phyloP scores from a whole-genome alignment of 108 stramenopile genomes.

The Aureococcus anophagefferens region DNA sequence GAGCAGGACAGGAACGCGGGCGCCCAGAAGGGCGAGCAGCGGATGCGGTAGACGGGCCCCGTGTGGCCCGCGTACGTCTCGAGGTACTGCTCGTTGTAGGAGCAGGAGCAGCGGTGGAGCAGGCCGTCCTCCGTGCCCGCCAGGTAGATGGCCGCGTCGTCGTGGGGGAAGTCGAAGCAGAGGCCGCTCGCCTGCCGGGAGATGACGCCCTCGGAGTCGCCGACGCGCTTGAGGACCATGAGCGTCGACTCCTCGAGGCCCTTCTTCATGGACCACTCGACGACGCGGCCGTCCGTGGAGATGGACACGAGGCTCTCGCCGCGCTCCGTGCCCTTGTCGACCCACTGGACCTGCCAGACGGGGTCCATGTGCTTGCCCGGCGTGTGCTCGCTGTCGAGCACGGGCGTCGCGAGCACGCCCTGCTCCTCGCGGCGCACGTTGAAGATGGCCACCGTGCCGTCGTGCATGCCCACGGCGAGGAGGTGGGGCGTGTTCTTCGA shows the following conservation, averaged over 20 bases:
- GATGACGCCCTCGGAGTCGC: constrained; percentile 40
- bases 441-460: constrained; percentile 44
- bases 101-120: constrained; percentile 40
- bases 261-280: constrained; percentile 51
- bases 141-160: constrained; percentile 35
- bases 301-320: constrained; percentile 41
- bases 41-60: constrained; percentile 50
- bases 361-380: constrained; percentile 39
- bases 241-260: constrained; percentile 37
- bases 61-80: constrained; percentile 40
- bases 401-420: constrained; percentile 10
- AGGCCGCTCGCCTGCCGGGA: constrained; percentile 38
- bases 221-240: constrained; percentile 45
- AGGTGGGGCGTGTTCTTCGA: constrained; percentile 30
- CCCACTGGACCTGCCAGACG: constrained; percentile 55
- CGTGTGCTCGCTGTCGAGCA: constrained; percentile 26
- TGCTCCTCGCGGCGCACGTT: constrained; percentile 24
- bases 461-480: constrained; percentile 45
- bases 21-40: constrained; percentile 35
- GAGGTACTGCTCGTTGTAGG: constrained; percentile 54
- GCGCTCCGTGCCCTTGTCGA: constrained; percentile 38
- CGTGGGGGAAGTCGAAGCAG: constrained; percentile 39
- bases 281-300: constrained; percentile 48
- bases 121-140: constrained; percentile 49
- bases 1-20: constrained; percentile 36